These are phyloP conservation scores for Skeletonema menzelii DNA, from an alignment of 108 stramenopile species.

Conservation along the genomic window DNA sequence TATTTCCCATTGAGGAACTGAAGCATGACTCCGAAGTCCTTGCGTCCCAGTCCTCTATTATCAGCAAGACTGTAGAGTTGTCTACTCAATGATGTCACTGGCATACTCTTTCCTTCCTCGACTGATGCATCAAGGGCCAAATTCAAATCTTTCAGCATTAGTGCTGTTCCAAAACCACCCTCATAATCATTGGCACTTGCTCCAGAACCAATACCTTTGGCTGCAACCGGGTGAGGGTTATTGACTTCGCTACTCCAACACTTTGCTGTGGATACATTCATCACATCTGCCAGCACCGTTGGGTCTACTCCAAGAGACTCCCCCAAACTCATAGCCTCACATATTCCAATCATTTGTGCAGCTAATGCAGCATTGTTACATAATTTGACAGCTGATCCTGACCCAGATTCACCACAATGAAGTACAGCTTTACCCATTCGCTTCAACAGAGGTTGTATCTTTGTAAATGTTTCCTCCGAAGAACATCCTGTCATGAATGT, in stretches of 20 bases:
- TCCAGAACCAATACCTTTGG: conserved; percentile 63
- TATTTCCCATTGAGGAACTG: conserved; percentile 56
- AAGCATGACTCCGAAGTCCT: conserved; percentile 79
- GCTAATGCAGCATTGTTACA: conserved; percentile 95
- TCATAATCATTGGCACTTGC: conserved; percentile 62
- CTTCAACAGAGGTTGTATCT: conserved; percentile 54
- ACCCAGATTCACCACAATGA: conserved; percentile 81
- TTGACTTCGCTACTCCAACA: conserved; percentile 93
- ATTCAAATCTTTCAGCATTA: conserved; percentile 91
- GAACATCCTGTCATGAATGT: conserved; percentile 94
- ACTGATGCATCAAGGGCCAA: conserved; percentile 70
- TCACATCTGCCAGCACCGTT: conserved; percentile 72
- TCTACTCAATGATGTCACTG: conserved; percentile 56
- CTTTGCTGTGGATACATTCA: conserved; percentile 92
- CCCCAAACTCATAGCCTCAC: conserved; percentile 94
- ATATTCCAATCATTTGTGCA: conserved; percentile 91
- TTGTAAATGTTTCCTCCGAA: conserved; percentile 38
- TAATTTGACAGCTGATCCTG: conserved; percentile 86
- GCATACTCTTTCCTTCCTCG: conserved; percentile 59
- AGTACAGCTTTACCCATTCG: conserved; percentile 81
- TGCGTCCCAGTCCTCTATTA: conserved; percentile 52
- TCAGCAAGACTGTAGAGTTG: conserved; percentile 64
- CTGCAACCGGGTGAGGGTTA: conserved; percentile 89
- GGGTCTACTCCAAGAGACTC: conserved; percentile 90
- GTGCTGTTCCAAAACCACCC: conserved; percentile 76